These are phyloP conservation scores for Pichia rugopelliculosa DNA, from an alignment of 805 yeast species.

Conservation along the genomic window DNA sequence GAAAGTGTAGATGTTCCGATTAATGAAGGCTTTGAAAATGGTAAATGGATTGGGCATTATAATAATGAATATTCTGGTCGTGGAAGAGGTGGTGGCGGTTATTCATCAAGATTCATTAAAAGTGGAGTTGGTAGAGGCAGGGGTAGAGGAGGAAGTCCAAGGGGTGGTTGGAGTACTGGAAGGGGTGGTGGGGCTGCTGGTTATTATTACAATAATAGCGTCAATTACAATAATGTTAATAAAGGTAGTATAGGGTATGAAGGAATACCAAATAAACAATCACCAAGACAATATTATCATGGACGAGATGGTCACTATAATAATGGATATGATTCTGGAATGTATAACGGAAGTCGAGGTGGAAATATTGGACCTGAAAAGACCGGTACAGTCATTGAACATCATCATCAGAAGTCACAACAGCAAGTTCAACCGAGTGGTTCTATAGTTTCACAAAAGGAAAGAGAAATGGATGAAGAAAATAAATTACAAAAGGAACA, in stretches of 20 bases:
- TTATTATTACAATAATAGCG: not conserved
- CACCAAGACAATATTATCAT: not conserved
- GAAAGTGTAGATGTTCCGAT: not conserved
- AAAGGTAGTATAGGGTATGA: not conserved
- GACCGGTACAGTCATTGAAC: not conserved
- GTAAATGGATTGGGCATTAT: not conserved
- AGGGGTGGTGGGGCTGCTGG: not conserved
- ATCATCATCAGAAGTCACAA: not conserved
- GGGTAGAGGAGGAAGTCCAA: not conserved
- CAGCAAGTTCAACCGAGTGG: not conserved
- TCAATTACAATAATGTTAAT: not conserved
- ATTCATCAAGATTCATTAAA: not conserved
- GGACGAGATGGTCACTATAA: not conserved
- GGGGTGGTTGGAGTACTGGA: not conserved
- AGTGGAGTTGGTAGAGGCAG: not conserved
- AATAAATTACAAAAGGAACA: not conserved
- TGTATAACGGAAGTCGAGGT: not conserved
- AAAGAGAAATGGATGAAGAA: not conserved
- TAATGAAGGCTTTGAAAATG: not conserved
- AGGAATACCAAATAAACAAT: not conserved
- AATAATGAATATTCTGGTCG: not conserved
- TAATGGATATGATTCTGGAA: too few relatives aligned
- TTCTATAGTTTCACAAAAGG: not conserved
- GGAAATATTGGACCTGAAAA: not conserved
- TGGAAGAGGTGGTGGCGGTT: not conserved